These are phyloP conservation scores for apple (Malus domestica) DNA, from an alignment of 306 rosid genomes.

Conservation along the genomic window ASM211411v1 NC_041791.1:36667001-36667500, in stretches of 20 bases:
- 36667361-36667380: constrained; percentile 68
- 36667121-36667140: not conserved
- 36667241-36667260: not conserved
- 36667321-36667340: constrained; percentile 91
- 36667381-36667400: constrained; percentile 74
- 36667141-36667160: not conserved
- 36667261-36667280: not conserved
- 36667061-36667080: not conserved
- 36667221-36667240: not conserved
- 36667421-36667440: constrained; percentile 98
- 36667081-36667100: not conserved
- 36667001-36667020: not conserved
- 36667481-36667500: not conserved
- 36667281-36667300: not conserved
- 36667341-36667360: constrained; percentile 48
- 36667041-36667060: not conserved
- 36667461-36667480: constrained; percentile 5
- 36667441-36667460: constrained; percentile 25
- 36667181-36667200: not conserved
- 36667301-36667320: constrained; percentile 51
- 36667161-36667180: not conserved
- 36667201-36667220: not conserved
- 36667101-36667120: not conserved
- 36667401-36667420: constrained; percentile 76
- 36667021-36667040: not conserved